Evolutionary conservation across 768 basidiomycete species (phyloP).

Genomic region (Cystofilobasidium bisporidii): DNA sequence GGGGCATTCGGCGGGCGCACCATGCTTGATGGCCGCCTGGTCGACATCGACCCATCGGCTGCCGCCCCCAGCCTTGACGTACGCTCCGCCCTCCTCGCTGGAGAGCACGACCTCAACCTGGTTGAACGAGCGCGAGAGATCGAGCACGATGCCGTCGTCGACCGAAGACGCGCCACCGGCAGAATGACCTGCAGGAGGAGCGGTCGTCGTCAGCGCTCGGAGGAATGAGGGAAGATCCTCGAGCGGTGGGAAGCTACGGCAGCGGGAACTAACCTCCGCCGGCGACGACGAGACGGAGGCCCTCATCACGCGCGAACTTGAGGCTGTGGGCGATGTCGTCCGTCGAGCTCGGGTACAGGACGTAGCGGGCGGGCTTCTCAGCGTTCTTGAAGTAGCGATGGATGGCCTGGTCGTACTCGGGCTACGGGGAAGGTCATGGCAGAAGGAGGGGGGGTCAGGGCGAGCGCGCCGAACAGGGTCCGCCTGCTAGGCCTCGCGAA

Average conservation of each 20-base stretch:
- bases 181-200: background rate
- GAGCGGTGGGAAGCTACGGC: background rate
- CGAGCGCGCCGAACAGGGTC: too few relatives aligned
- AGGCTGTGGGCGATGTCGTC: background rate
- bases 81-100: constrained; percentile 3
- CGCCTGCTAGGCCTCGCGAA: too few relatives aligned
- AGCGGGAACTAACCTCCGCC: background rate
- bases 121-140: background rate
- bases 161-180: background rate
- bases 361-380: background rate
- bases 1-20: background rate
- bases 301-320: background rate
- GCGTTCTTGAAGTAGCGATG: background rate
- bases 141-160: constrained; percentile 12
- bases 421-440: background rate
- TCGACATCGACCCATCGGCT: background rate
- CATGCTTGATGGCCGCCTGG: background rate
- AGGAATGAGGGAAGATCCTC: background rate
- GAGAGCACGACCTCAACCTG: background rate
- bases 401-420: constrained; percentile 9
- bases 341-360: background rate
- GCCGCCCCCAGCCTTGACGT: constrained; percentile 11
- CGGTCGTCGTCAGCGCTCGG: background rate
- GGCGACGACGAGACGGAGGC: background rate
- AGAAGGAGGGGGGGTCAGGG: too few relatives aligned